Conservation (phyloP, 2,329 filamentous ascomycete species). For the Aspergillus terreus region DNA sequence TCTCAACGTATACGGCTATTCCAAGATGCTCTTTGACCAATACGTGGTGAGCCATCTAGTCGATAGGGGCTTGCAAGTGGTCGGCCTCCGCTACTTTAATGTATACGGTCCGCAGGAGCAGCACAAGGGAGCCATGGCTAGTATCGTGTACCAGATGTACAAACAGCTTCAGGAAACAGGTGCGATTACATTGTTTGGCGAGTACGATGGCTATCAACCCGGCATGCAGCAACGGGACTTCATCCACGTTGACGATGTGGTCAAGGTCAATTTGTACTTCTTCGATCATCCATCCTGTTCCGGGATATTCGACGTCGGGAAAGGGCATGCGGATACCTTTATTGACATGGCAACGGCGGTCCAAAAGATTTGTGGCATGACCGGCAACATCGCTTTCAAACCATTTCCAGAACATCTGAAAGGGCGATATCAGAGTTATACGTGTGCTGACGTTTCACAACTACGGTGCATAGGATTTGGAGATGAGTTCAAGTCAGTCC, state of each 20-base stretch:
- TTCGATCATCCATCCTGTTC: neutral
- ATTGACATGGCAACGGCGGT: neutral
- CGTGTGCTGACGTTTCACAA: neutral
- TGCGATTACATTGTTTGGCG: too few species aligned
- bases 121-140: too few species aligned
- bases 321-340: neutral
- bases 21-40: too few species aligned
- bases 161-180: too few species aligned
- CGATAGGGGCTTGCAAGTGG: too few species aligned
- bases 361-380: neutral
- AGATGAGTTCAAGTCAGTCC: neutral
- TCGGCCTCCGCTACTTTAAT: too few species aligned
- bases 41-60: too few species aligned
- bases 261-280: neutral
- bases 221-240: neutral
- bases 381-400: neutral
- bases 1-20: too few species aligned
- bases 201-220: neutral
- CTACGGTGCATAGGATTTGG: neutral
- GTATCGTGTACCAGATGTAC: too few species aligned
- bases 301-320: too few species aligned
- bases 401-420: neutral
- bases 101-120: too few species aligned
- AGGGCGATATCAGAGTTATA: neutral
- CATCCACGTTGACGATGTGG: neutral